These are phyloP conservation scores for Stenogyne calaminthoides DNA, from an alignment of 305 asterid genomes.

Conservation along the genomic window DNA sequence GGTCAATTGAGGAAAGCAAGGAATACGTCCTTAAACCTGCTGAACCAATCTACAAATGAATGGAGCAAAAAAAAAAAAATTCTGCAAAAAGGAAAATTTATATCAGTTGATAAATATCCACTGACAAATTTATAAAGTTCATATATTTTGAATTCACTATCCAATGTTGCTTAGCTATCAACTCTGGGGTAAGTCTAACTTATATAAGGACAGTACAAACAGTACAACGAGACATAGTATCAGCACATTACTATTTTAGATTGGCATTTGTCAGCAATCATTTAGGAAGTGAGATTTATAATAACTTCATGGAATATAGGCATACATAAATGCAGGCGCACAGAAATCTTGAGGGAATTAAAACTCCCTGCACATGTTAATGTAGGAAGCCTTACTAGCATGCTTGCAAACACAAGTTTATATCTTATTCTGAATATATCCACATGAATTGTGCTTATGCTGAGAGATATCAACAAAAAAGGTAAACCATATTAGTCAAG, in stretches of 20 bases:
- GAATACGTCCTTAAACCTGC: conserved; percentile 21
- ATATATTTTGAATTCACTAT: background rate
- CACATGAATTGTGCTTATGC: background rate
- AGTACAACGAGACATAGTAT: background rate
- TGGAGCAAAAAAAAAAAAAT: conserved; percentile 21
- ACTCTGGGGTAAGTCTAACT: background rate
- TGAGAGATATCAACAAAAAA: conserved; percentile 11
- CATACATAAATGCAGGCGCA: background rate
- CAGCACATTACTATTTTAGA: background rate
- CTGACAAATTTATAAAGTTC: background rate
- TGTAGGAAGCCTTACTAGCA: background rate
- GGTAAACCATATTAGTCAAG: background rate
- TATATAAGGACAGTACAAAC: background rate
- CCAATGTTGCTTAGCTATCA: background rate
- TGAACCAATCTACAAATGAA: conserved; percentile 25
- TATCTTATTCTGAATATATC: background rate
- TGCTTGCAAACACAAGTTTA: background rate
- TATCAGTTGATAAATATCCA: conserved; percentile 1
- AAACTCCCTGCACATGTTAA: background rate
- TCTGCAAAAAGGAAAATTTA: conserved; percentile 34
- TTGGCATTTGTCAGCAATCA: background rate
- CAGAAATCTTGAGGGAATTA: background rate
- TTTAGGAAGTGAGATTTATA: background rate
- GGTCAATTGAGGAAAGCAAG: conserved; percentile 37
- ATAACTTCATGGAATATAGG: background rate